A percentile compares a stretch with the other conserved stretches of the same genome.
phyloP scores from a whole-genome alignment of 495 filamentous ascomycete genomes.

The Podospora bellae-mahoneyi region DNA sequence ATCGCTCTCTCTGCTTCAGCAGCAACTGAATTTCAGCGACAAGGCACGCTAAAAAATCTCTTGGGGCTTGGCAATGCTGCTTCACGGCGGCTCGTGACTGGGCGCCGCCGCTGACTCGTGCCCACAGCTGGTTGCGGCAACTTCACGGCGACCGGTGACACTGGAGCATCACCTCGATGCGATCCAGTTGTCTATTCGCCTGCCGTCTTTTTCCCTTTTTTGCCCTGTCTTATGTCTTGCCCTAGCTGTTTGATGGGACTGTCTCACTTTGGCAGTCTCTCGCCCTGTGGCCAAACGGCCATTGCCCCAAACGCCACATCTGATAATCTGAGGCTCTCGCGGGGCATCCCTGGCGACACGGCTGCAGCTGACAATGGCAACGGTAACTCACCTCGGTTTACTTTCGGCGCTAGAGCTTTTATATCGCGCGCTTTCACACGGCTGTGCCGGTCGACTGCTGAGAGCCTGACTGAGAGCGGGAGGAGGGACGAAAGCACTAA shows the following conservation, averaged over 20 bases:
- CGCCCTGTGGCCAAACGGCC: not conserved
- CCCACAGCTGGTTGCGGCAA: not conserved
- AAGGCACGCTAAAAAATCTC: slow-evolving; percentile 26
- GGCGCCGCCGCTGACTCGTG: slow-evolving; percentile 19
- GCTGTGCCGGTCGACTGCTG: not conserved
- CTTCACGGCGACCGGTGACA: not conserved
- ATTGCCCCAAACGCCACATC: not conserved
- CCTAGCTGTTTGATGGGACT: not conserved
- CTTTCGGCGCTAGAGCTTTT: not conserved
- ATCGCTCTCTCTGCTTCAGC: not conserved
- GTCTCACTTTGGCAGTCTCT: not conserved
- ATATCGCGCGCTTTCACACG: slow-evolving; percentile 10
- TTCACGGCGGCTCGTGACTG: slow-evolving; percentile 10
- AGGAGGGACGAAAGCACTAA: no score
- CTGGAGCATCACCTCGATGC: not conserved
- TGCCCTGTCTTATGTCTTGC: no score
- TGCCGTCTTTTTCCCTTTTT: not conserved
- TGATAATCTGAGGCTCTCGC: not conserved
- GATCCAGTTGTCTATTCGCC: not conserved
- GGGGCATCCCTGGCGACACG: not conserved
- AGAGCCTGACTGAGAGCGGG: no score
- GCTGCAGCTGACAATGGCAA: not conserved
- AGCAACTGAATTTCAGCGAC: not conserved
- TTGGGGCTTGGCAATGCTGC: slow-evolving; percentile 20
- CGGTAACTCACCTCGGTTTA: not conserved